Base-by-base conservation (phyloP, 2,329 filamentous ascomycete species). In the Colletotrichum caudatum region DNA sequence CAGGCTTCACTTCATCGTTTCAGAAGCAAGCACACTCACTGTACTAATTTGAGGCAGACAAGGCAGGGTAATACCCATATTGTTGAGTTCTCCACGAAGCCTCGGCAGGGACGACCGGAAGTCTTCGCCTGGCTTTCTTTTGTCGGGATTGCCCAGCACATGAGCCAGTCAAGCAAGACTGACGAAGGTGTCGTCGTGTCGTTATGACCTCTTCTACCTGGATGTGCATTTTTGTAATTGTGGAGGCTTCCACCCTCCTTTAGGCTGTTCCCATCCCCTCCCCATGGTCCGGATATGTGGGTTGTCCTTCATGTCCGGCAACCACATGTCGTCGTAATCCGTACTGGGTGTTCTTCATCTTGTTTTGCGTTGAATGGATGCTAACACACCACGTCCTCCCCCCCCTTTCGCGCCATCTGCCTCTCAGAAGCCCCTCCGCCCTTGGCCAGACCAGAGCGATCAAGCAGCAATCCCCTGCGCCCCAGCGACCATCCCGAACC, bases 401-500 rank as follows among this genome's bases (percentile, higher is more conserved):
- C 14, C 39, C 14, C 39, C 14, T 7, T 41, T 41, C 6, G 29
- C 29, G 29, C 29, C 29, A 29, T 29, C 29, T 29, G 29, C 29
- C 29, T 29, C 29, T 29, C 29, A 29, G 29, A 29, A 29, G 29
- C 29, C 29, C 26, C 6, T 3, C 11, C 8, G 11, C 35, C 23
- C 16, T 3, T 14, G 3, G 1, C 20, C 12, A 33, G 16, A 23
- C 12, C 11, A 14, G 20, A 16, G 14, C 1, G 14, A 35, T 59
- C 33, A 68, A 58, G 64, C 64, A 2, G 64, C 29, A 33, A 71
- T 59, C 58, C 57, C 51, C 53, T 29, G 63, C 23, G 54, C 14
- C 23, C 58, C 64, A 11, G 35, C 29, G 11, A 46, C 37, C 58
- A 20, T 20, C 33, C 20, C 33, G 20, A 35, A 6, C 29, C 46